phyloP scores from a whole-genome alignment of 495 filamentous ascomycete species.

The Xylaria bambusicola region DNA sequence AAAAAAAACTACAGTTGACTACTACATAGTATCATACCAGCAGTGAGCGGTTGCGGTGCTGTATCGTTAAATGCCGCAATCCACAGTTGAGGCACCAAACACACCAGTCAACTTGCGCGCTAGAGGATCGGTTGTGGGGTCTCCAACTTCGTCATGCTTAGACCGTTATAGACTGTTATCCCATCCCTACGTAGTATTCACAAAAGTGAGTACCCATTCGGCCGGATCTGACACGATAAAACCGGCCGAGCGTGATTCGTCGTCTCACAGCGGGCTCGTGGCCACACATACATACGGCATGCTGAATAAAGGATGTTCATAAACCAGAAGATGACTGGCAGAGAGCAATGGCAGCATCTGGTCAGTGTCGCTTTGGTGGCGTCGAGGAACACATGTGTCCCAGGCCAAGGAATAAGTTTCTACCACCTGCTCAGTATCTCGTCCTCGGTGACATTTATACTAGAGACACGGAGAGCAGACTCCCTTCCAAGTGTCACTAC shows the following conservation, averaged over 20 bases:
- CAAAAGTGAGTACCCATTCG: background rate
- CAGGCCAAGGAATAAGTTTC: background rate
- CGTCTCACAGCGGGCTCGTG: no score
- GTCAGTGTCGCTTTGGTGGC: background rate
- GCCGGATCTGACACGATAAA: background rate
- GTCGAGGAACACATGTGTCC: background rate
- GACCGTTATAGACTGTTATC: no score
- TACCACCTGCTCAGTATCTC: no score
- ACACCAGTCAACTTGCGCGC: background rate
- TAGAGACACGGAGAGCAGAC: no score
- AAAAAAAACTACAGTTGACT: no score
- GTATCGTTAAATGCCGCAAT: conserved; percentile 2
- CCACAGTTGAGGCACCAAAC: background rate
- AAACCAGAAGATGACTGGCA: background rate
- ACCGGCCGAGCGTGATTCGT: background rate
- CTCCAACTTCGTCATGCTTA: background rate
- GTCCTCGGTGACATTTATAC: no score
- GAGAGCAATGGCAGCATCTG: background rate
- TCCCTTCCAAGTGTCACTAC: no score
- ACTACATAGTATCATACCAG: no score
- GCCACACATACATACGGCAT: no score
- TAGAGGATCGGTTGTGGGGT: conserved; percentile 8
- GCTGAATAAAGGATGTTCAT: no score
- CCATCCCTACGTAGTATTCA: no score
- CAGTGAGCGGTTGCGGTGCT: background rate